These are phyloP conservation scores for Lipomyces orientalis DNA, from an alignment of 805 yeast genomes.

Conservation along the genomic window DNA sequence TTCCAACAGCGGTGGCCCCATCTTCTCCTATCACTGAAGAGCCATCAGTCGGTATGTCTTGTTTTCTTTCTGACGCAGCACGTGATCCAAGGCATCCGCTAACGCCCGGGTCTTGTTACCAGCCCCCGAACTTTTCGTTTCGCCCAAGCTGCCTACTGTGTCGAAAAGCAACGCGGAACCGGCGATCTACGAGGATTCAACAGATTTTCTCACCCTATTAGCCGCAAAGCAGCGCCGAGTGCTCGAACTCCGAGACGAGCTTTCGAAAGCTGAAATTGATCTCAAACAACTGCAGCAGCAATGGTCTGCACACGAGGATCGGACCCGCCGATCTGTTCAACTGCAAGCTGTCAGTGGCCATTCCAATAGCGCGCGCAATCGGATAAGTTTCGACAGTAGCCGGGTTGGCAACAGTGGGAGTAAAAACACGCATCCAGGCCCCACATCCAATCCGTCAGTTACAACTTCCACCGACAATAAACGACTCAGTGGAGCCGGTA, in stretches of 20 bases:
- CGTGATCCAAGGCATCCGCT: not conserved
- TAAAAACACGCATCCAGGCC: not conserved
- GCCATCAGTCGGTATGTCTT: slow-evolving; percentile 21
- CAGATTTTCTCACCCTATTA: slow-evolving; percentile 43
- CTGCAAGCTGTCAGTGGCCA: slow-evolving; percentile 17
- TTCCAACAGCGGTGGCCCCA: slow-evolving; percentile 29
- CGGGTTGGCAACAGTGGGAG: not conserved
- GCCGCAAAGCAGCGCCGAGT: slow-evolving; percentile 50
- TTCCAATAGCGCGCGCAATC: slow-evolving; percentile 5
- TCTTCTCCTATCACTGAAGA: slow-evolving; percentile 29
- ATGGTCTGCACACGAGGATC: slow-evolving; percentile 32
- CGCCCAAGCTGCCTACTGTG: slow-evolving; percentile 30
- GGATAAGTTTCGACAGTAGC: slow-evolving; percentile 5
- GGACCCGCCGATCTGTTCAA: slow-evolving; percentile 22
- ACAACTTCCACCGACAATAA: not conserved
- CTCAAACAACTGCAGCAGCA: slow-evolving; percentile 37
- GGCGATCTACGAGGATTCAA: slow-evolving; percentile 14
- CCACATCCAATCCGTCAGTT: not conserved
- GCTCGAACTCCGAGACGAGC: slow-evolving; percentile 46
- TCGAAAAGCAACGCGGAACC: slow-evolving; percentile 16
- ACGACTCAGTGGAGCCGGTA: slow-evolving; percentile 9
- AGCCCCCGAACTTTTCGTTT: slow-evolving; percentile 31
- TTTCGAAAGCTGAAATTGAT: slow-evolving; percentile 48
- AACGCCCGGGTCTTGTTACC: not conserved
- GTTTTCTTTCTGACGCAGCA: not conserved